A percentile compares a stretch with the other conserved stretches of the same genome.
Conservation (phyloP, 257 asterid genomes). For the Craterostigma plantagineum region DNA sequence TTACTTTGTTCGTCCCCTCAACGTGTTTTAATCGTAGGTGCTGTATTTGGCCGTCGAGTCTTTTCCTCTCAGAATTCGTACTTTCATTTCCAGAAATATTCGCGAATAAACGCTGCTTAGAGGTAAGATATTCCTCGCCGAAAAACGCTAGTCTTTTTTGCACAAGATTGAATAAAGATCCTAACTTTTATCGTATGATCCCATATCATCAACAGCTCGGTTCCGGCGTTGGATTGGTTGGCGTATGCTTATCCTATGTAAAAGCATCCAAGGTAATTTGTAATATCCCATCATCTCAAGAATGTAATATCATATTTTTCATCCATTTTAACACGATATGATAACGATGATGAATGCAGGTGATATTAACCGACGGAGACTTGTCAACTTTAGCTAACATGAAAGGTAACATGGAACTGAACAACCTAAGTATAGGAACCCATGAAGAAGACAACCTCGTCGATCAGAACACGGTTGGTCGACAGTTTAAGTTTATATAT, state of each 20-base stretch:
- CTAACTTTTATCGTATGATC: neutral
- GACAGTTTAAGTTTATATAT: neutral
- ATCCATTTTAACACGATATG: too few relatives aligned
- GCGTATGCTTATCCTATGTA: conserved; percentile 59
- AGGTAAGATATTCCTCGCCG: conserved; percentile 35
- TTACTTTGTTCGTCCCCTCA: conserved; percentile 4
- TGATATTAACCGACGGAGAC: conserved; percentile 77
- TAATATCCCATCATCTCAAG: neutral
- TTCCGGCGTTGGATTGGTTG: conserved; percentile 87
- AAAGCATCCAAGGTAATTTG: conserved; percentile 57
- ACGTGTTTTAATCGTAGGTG: conserved; percentile 36
- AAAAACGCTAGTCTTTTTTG: too few relatives aligned
- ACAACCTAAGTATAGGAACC: conserved; percentile 21
- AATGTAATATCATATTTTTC: neutral
- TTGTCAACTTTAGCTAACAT: conserved; percentile 55
- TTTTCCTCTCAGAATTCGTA: conserved; percentile 81
- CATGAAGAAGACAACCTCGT: conserved; percentile 9
- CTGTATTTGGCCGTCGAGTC: conserved; percentile 91
- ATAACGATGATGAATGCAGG: conserved; percentile 22
- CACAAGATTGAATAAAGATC: too few relatives aligned
- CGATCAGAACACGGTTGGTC: conserved; percentile 22
- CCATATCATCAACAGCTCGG: conserved; percentile 38
- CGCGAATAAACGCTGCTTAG: conserved; percentile 60
- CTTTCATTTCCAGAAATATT: conserved; percentile 80
- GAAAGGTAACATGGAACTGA: conserved; percentile 69